Evolutionary conservation across 208 protist genomes (phyloP).

Genomic region (Trypanosoma avium): DNA sequence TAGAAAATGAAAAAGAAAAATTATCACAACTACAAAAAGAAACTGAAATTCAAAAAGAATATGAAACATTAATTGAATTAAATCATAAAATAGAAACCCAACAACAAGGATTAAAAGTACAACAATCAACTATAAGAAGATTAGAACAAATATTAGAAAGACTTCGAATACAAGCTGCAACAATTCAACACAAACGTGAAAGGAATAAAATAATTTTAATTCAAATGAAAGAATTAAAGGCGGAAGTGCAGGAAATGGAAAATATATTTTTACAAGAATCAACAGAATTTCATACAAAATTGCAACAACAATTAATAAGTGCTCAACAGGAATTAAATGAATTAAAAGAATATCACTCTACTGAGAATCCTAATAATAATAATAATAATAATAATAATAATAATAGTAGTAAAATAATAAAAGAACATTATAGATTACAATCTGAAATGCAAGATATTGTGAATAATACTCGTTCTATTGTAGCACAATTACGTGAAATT

Average conservation of each 20-base stretch:
- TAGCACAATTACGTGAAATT: not conserved
- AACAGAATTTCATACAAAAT: slow-evolving; percentile 19
- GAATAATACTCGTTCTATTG: not conserved
- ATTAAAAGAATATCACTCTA: not conserved
- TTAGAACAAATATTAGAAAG: slow-evolving; percentile 25
- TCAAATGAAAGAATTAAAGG: not conserved
- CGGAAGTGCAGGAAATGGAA: slow-evolving; percentile 31
- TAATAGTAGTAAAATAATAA: not conserved
- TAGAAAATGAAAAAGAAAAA: slow-evolving; percentile 3
- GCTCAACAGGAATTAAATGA: slow-evolving; percentile 3
- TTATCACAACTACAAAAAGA: slow-evolving; percentile 8
- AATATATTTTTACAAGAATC: slow-evolving; percentile 21
- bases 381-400: not conserved
- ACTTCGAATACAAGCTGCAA: not conserved
- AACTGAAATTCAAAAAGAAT: slow-evolving; percentile 7
- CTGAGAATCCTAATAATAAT: not conserved
- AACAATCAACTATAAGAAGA: slow-evolving; percentile 4
- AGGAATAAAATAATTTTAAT: not conserved
- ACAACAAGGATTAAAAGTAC: slow-evolving; percentile 28
- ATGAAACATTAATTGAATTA: slow-evolving; percentile 6
- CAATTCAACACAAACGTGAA: slow-evolving; percentile 20
- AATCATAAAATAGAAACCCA: slow-evolving; percentile 21
- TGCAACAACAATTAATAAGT: not conserved
- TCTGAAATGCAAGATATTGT: slow-evolving; percentile 4
- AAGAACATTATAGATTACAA: not conserved